These are phyloP conservation scores for Naganishia antarctica DNA, from an alignment of 768 basidiomycete genomes.

Conservation along the genomic window DNA sequence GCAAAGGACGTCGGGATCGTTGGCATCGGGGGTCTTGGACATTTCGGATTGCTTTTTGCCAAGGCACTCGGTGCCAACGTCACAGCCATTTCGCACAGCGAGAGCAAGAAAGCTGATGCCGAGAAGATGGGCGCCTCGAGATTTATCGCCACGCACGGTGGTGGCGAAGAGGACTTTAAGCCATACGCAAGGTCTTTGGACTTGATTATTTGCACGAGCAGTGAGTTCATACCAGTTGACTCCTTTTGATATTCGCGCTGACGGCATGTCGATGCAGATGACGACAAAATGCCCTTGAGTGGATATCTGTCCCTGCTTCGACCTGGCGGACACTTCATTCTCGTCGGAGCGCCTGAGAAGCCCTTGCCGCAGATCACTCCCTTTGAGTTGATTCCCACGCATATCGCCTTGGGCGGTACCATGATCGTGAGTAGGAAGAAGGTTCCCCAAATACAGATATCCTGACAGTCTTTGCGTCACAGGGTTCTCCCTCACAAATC, in stretches of 20 bases:
- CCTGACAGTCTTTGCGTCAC: background rate
- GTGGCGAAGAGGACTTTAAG: slow-evolving; percentile 40
- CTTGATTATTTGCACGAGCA: slow-evolving; percentile 51
- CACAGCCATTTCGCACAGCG: slow-evolving; percentile 59
- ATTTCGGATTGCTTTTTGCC: slow-evolving; percentile 51
- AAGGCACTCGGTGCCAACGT: slow-evolving; percentile 60
- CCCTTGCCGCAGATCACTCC: slow-evolving; percentile 51
- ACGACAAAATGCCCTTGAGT: slow-evolving; percentile 37
- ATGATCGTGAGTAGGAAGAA: slow-evolving; percentile 26
- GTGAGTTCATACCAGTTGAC: slow-evolving; percentile 50
- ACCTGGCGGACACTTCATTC: slow-evolving; percentile 39
- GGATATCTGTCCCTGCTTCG: slow-evolving; percentile 41
- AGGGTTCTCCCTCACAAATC: slow-evolving; percentile 35
- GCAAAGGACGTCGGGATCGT: slow-evolving; percentile 46
- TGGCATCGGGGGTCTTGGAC: slow-evolving; percentile 42
- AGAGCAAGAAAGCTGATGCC: slow-evolving; percentile 58
- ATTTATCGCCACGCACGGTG: slow-evolving; percentile 55
- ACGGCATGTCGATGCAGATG: slow-evolving; percentile 28
- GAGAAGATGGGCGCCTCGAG: slow-evolving; percentile 59
- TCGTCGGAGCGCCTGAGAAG: slow-evolving; percentile 46
- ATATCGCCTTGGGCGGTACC: slow-evolving; percentile 48
- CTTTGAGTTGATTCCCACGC: slow-evolving; percentile 50
- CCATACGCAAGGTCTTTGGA: slow-evolving; percentile 47
- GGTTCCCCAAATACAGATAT: slow-evolving; percentile 27
- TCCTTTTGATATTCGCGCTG: slow-evolving; percentile 47